Conservation (phyloP, 176 grass and related monocot species). For the Pontederia crassipes region DNA sequence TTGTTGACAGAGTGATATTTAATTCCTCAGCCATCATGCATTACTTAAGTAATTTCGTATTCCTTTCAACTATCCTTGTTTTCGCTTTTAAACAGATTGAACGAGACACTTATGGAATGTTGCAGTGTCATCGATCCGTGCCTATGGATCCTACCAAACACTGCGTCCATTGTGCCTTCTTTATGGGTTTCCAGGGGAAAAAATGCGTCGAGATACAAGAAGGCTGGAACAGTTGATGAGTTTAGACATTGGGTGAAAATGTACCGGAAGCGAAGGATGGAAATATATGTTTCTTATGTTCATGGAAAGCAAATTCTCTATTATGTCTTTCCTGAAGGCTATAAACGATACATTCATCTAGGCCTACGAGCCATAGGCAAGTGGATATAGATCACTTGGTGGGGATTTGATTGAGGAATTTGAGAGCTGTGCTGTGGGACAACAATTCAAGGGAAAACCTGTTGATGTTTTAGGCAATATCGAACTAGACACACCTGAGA, state of each 20-base stretch:
- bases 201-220: slow-evolving; percentile 75
- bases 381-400: slow-evolving; percentile 30
- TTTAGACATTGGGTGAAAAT: slow-evolving; percentile 60
- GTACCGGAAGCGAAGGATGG: slow-evolving; percentile 94
- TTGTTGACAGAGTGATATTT: background rate
- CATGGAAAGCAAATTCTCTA: slow-evolving; percentile 64
- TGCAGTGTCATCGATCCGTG: slow-evolving; percentile 85
- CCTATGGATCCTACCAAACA: slow-evolving; percentile 54
- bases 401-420: slow-evolving; percentile 18
- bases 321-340: slow-evolving; percentile 87
- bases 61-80: background rate
- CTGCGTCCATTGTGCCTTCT: slow-evolving; percentile 84
- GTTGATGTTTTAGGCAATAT: background rate
- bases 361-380: slow-evolving; percentile 32
- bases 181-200: slow-evolving; percentile 91
- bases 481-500: background rate
- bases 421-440: slow-evolving; percentile 1
- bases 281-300: slow-evolving; percentile 91
- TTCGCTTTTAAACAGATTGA: slow-evolving; percentile 49
- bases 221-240: slow-evolving; percentile 84
- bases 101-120: slow-evolving; percentile 75
- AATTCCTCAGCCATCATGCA: background rate
- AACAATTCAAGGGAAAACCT: slow-evolving; percentile 12
- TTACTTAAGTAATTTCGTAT: background rate
- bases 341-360: slow-evolving; percentile 41